A percentile compares a stretch with the other conserved stretches of the same genome.
Conservation (phyloP, 129 eudicot species). For the Silybum marianum region DNA sequence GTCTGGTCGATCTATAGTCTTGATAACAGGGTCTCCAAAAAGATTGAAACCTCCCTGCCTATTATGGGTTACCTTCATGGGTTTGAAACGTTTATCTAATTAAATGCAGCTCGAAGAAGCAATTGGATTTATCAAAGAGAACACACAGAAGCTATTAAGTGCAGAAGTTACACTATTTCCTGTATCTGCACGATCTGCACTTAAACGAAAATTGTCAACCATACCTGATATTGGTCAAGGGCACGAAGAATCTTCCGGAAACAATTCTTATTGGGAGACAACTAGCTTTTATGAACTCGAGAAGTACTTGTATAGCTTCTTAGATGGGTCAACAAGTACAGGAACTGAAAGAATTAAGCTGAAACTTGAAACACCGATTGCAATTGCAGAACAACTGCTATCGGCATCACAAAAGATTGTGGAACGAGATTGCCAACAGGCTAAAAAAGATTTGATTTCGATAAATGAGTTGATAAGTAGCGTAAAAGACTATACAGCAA, state of each 20-base stretch:
- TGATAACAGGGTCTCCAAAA: background rate
- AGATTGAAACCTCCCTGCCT: background rate
- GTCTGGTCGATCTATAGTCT: background rate
- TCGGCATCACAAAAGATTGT: slow-evolving; percentile 72
- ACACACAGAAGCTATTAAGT: slow-evolving; percentile 68
- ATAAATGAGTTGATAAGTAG: slow-evolving; percentile 63
- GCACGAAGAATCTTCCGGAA: slow-evolving; percentile 22
- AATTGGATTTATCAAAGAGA: slow-evolving; percentile 72
- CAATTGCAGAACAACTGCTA: slow-evolving; percentile 82
- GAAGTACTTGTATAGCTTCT: slow-evolving; percentile 71
- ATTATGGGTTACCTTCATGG: background rate
- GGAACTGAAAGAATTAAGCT: slow-evolving; percentile 89
- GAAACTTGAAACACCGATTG: slow-evolving; percentile 87
- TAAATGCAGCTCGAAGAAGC: slow-evolving; percentile 87
- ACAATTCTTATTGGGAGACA: slow-evolving; percentile 43
- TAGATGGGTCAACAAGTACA: slow-evolving; percentile 77
- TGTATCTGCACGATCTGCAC: slow-evolving; percentile 88
- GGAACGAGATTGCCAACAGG: slow-evolving; percentile 64
- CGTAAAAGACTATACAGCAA: slow-evolving; percentile 52
- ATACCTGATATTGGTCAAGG: slow-evolving; percentile 22
- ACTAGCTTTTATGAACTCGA: slow-evolving; percentile 70
- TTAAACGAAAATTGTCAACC: slow-evolving; percentile 65
- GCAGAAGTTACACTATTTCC: slow-evolving; percentile 73
- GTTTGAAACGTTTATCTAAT: slow-evolving; percentile 7
- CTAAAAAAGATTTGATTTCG: slow-evolving; percentile 60